Evolutionary conservation across 2,329 filamentous ascomycete genomes (phyloP).

Genomic region (Aureobasidium sp.): DNA sequence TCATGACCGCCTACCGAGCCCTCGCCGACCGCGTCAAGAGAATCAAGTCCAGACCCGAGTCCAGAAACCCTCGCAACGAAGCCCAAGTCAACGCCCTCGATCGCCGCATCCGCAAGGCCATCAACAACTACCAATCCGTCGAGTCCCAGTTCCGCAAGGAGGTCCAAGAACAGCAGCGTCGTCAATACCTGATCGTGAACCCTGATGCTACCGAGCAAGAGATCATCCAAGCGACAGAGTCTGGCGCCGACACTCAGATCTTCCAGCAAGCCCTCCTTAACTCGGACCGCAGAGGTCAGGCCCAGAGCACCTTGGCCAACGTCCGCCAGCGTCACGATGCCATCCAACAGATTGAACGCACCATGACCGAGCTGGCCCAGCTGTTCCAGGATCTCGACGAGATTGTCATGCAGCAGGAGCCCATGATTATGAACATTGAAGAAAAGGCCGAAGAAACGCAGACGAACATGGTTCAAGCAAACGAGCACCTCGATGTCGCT

Average conservation of each 20-base stretch:
- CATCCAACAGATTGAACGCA: conserved; percentile 84
- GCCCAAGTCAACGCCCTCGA: conserved; percentile 77
- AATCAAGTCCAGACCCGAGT: conserved; percentile 73
- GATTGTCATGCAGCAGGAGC: conserved; percentile 80
- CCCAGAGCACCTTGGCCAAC: conserved; percentile 68
- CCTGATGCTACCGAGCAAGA: conserved; percentile 75
- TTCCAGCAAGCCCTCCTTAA: conserved; percentile 83
- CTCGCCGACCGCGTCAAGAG: conserved; percentile 72
- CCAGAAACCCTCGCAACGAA: conserved; percentile 63
- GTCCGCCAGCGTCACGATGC: conserved; percentile 78
- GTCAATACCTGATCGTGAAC: conserved; percentile 84
- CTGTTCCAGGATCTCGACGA: conserved; percentile 86
- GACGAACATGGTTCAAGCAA: conserved; percentile 77
- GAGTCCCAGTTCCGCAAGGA: conserved; percentile 76
- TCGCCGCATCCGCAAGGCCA: conserved; percentile 69
- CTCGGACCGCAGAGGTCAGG: conserved; percentile 73
- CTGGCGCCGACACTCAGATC: conserved; percentile 65
- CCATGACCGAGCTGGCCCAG: conserved; percentile 80
- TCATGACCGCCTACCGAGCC: conserved; percentile 74
- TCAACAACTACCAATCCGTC: conserved; percentile 72
- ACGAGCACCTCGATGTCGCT: conserved; percentile 73
- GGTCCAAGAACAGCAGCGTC: conserved; percentile 73
- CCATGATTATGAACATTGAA: conserved; percentile 72
- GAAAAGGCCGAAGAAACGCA: conserved; percentile 79
- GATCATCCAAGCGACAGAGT: conserved; percentile 68